A percentile compares a stretch with the other conserved stretches of the same genome.
These are phyloP conservation scores for Colletotrichum brevisporum DNA, from an alignment of 2,329 filamentous ascomycete species.

Conservation along the genomic window DNA sequence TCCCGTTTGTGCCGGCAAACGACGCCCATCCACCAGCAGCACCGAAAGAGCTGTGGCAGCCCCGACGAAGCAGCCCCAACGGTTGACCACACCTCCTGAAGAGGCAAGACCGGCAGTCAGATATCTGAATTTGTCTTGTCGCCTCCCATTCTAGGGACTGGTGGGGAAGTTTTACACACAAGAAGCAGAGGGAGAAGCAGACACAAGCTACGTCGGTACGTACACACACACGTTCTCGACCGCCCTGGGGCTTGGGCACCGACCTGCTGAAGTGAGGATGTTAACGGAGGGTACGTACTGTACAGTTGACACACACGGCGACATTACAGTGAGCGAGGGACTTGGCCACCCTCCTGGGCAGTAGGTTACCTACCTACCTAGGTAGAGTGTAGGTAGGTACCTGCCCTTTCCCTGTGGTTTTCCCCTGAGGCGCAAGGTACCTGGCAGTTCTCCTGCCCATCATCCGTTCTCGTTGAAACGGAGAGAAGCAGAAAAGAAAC, in stretches of 20 bases:
- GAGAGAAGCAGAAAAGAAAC: neutral
- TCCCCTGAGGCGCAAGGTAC: neutral
- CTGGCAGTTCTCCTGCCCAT: conserved; percentile 2
- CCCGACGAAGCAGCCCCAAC: conserved; percentile 2
- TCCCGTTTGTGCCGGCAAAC: conserved; percentile 28
- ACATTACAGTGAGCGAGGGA: too few relatives aligned
- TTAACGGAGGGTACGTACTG: conserved; percentile 12
- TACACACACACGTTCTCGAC: neutral
- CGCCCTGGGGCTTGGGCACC: conserved; percentile 13
- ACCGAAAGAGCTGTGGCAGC: conserved; percentile 4
- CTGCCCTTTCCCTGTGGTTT: too few relatives aligned
- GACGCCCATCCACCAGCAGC: conserved; percentile 7
- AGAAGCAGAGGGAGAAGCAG: neutral
- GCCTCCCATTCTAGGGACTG: neutral
- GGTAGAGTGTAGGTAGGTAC: too few relatives aligned
- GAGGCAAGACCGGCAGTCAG: conserved; percentile 10
- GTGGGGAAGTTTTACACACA: too few relatives aligned
- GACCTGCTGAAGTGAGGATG: neutral
- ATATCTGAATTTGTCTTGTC: conserved; percentile 3
- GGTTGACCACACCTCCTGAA: conserved; percentile 27
- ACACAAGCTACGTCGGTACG: neutral
- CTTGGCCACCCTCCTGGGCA: too few relatives aligned
- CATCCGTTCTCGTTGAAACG: conserved; percentile 21
- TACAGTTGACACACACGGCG: neutral
- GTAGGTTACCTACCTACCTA: too few relatives aligned